Conservation (phyloP, 2,329 filamentous ascomycete species). For the Fonsecaea pugnacius region DNA sequence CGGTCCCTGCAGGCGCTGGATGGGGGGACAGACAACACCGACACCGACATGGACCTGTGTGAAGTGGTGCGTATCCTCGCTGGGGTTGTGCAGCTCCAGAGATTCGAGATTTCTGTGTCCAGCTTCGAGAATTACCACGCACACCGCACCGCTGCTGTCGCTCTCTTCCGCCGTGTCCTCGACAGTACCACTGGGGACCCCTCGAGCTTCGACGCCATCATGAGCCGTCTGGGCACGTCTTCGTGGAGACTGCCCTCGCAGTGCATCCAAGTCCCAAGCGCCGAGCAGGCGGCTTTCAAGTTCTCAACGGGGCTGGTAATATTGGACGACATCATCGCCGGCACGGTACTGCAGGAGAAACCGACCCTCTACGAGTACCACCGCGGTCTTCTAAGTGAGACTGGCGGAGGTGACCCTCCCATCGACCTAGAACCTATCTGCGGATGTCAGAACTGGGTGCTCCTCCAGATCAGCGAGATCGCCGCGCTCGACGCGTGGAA, state of each 20-base stretch:
- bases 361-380: neutral
- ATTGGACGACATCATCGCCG: constrained; percentile 37
- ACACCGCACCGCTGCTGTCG: constrained; percentile 43
- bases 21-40: constrained; percentile 34
- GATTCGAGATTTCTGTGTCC: constrained; percentile 42
- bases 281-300: constrained; percentile 42
- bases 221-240: constrained; percentile 13
- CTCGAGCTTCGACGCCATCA: neutral
- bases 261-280: constrained; percentile 18
- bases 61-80: constrained; percentile 39
- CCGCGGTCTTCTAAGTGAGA: constrained; percentile 1
- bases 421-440: constrained; percentile 23
- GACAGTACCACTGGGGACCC: neutral
- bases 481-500: constrained; percentile 62
- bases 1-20: constrained; percentile 36
- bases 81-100: constrained; percentile 45
- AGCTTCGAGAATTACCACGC: constrained; percentile 44
- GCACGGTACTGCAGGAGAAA: neutral
- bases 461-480: constrained; percentile 60
- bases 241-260: constrained; percentile 18
- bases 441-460: constrained; percentile 57
- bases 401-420: constrained; percentile 11
- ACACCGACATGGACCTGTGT: neutral
- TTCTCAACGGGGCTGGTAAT: constrained; percentile 45
- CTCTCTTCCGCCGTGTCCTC: constrained; percentile 31